Conservation (phyloP, 2,329 filamentous ascomycete genomes). For the Periglandula ipomoeae region DNA sequence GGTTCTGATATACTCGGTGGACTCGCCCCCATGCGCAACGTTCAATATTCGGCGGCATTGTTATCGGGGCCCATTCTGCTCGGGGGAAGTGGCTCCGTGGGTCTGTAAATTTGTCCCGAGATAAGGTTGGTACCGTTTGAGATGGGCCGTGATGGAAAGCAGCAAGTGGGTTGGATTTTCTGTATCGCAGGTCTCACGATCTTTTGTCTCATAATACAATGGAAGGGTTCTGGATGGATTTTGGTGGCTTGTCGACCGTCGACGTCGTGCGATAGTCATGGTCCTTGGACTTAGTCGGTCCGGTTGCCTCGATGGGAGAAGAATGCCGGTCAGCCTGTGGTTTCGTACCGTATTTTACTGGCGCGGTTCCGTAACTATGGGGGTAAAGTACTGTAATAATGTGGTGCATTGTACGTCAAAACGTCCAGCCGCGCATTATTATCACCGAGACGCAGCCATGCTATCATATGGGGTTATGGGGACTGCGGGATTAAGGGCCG, state of each 20-base stretch:
- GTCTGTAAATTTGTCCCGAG: not conserved
- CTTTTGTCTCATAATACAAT: not conserved
- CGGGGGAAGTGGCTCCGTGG: not conserved
- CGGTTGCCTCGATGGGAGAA: not conserved
- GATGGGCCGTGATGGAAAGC: not conserved
- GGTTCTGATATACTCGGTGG: constrained; percentile 4
- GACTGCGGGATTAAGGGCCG: no score
- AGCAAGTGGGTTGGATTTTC: not conserved
- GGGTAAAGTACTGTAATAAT: no score
- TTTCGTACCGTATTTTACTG: no score
- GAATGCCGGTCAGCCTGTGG: not conserved
- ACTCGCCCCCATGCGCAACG: not conserved
- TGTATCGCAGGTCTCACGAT: not conserved
- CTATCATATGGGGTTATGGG: no score
- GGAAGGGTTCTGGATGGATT: not conserved
- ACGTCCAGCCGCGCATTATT: not conserved
- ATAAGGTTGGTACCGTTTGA: constrained; percentile 3
- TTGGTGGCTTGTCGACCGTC: no score
- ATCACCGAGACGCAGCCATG: no score
- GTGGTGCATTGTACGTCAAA: not conserved
- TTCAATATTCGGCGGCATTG: constrained; percentile 1
- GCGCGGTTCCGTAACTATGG: no score
- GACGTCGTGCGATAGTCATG: no score
- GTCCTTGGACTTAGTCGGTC: not conserved
- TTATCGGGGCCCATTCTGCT: not conserved